Evolutionary conservation across 192 early-diverging fungal genomes (phyloP).

Genomic region (Backusella tarrabulga): DNA sequence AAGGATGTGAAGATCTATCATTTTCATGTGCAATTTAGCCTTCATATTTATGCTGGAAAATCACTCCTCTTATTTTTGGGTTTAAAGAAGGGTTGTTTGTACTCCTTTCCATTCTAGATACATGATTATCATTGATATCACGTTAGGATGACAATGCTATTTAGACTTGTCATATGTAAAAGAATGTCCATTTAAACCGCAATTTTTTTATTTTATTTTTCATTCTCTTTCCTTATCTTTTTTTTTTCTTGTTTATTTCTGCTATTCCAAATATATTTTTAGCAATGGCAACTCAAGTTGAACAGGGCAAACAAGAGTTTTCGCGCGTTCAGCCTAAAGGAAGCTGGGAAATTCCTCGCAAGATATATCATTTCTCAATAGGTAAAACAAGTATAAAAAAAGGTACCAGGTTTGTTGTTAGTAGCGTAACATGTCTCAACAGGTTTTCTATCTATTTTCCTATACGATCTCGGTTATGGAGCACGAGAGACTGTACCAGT

Average conservation of each 20-base stretch:
- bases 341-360: slow-evolving; percentile 44
- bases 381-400: slow-evolving; percentile 24
- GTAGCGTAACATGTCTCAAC: not conserved
- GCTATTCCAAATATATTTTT: not conserved
- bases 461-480: slow-evolving; percentile 24
- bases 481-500: slow-evolving; percentile 16
- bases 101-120: not conserved
- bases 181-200: not conserved
- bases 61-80: not conserved
- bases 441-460: slow-evolving; percentile 41
- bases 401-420: not conserved
- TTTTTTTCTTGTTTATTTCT: not conserved
- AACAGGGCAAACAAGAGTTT: slow-evolving; percentile 4
- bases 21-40: not conserved
- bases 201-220: not conserved
- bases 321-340: slow-evolving; percentile 30
- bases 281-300: not conserved
- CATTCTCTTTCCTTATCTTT: not conserved
- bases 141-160: not conserved
- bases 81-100: not conserved
- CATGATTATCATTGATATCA: not conserved
- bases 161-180: not conserved
- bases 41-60: not conserved
- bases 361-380: slow-evolving; percentile 43
- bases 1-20: too few species aligned